Conservation (phyloP, 306 rosid species). For the Gynostemma pentaphyllum region DNA sequence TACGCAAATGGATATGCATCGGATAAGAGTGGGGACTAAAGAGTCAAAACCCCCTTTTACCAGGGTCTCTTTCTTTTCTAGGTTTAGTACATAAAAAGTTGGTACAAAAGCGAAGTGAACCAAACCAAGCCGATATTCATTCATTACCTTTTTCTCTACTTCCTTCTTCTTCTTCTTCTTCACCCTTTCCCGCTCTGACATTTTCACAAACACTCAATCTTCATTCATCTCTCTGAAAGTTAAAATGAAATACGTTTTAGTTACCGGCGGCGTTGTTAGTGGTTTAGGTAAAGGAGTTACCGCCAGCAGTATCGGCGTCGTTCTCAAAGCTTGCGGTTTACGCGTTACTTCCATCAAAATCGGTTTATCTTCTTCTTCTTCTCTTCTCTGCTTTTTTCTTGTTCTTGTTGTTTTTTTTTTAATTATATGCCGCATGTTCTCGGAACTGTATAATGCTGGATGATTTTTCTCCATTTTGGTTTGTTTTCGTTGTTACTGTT, state of each 20-base stretch:
- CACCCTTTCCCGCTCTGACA: slow-evolving; percentile 35
- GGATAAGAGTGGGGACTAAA: neutral
- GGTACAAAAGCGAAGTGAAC: no score
- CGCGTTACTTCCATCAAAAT: slow-evolving; percentile 96
- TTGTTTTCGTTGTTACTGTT: neutral
- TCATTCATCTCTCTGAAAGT: neutral
- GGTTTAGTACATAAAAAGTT: slow-evolving; percentile 8
- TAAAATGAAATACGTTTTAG: slow-evolving; percentile 77
- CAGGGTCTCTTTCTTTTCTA: slow-evolving; percentile 4
- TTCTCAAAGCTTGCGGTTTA: slow-evolving; percentile 92
- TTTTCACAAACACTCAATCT: slow-evolving; percentile 28
- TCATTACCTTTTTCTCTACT: neutral
- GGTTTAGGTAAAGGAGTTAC: slow-evolving; percentile 99
- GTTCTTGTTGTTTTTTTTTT: neutral
- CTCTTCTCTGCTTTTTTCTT: neutral
- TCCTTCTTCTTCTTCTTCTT: neutral
- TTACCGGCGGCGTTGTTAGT: slow-evolving; percentile 90
- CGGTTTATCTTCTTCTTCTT: slow-evolving; percentile 30
- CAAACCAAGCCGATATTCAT: neutral
- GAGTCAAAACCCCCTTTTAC: slow-evolving; percentile 5
- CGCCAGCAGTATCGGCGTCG: slow-evolving; percentile 96
- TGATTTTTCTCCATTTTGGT: neutral
- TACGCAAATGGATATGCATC: neutral
- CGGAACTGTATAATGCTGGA: neutral
- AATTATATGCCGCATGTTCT: neutral